phyloP scores from a whole-genome alignment of 768 basidiomycete species.

The Mycena belliarum region DNA sequence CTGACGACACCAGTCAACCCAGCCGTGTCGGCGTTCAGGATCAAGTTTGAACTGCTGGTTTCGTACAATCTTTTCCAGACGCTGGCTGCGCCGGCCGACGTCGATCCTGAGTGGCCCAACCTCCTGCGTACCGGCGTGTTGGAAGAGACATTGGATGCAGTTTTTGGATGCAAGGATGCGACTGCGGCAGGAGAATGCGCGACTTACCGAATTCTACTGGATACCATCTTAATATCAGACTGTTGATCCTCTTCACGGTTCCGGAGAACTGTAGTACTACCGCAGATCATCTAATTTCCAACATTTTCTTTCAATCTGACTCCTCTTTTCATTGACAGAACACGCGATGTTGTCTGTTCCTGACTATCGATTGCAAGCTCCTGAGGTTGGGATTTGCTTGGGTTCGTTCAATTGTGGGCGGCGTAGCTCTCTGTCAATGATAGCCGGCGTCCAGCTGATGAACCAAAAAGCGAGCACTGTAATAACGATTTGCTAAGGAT shows the following conservation, averaged over 20 bases:
- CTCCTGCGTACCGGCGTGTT: constrained; percentile 27
- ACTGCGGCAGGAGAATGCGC: constrained; percentile 3
- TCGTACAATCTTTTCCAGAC: constrained; percentile 36
- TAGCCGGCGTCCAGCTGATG: no score
- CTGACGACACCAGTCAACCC: constrained; percentile 11
- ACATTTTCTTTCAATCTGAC: no score
- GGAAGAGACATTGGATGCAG: constrained; percentile 26
- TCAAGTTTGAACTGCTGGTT: constrained; percentile 35
- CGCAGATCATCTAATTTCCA: no score
- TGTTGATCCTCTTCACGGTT: not conserved
- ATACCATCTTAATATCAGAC: not conserved
- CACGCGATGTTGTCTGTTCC: not conserved
- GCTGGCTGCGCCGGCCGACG: constrained; percentile 23
- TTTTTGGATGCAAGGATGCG: constrained; percentile 27
- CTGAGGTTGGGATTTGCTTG: no score
- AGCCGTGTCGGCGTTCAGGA: constrained; percentile 21
- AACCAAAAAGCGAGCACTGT: no score
- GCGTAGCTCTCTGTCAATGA: no score
- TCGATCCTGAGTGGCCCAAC: constrained; percentile 33
- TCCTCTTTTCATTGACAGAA: no score
- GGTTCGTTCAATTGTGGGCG: no score
- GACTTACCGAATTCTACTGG: constrained; percentile 28
- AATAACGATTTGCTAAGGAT: no score
- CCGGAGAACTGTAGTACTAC: no score
- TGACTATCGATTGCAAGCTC: no score